A percentile compares a stretch with the other conserved stretches of the same genome.
These are phyloP conservation scores for Trametes cingulata DNA, from an alignment of 768 basidiomycete species.

Conservation along the genomic window DNA sequence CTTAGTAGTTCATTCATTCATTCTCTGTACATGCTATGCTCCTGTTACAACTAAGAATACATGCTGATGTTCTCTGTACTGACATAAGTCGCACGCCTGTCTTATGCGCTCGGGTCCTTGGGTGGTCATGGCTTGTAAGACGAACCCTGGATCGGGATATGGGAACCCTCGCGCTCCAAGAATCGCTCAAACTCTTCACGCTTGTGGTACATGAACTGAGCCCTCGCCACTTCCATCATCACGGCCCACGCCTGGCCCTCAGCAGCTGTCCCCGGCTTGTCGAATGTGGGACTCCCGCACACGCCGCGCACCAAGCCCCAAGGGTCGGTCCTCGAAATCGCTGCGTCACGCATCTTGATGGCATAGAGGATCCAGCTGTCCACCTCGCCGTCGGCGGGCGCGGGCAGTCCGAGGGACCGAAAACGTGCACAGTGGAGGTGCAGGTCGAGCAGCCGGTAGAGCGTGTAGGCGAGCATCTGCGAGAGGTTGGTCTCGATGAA, in stretches of 20 bases:
- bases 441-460: conserved; percentile 23
- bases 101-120: too few relatives aligned
- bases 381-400: not conserved
- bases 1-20: not conserved
- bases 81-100: not conserved
- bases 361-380: conserved; percentile 21
- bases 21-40: not conserved
- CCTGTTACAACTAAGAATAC: not conserved
- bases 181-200: not conserved
- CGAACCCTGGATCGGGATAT: too few relatives aligned
- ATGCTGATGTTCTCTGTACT: not conserved
- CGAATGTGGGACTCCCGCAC: conserved; percentile 28
- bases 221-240: conserved; percentile 21
- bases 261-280: conserved; percentile 25
- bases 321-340: conserved; percentile 21
- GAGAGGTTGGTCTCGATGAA: conserved; percentile 30
- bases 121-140: too few relatives aligned
- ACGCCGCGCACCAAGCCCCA: conserved; percentile 29
- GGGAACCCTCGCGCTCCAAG: too few relatives aligned
- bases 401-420: conserved; percentile 4
- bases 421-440: conserved; percentile 2
- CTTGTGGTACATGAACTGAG: conserved; percentile 7
- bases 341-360: conserved; percentile 16
- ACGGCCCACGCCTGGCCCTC: conserved; percentile 27
- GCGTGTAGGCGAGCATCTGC: conserved; percentile 30